Evolutionary conservation across 2,329 filamentous ascomycete genomes (phyloP), one percentile per base, ranked within the genome.

Genomic region (Aspergillus pseudoviridinutans): DNA sequence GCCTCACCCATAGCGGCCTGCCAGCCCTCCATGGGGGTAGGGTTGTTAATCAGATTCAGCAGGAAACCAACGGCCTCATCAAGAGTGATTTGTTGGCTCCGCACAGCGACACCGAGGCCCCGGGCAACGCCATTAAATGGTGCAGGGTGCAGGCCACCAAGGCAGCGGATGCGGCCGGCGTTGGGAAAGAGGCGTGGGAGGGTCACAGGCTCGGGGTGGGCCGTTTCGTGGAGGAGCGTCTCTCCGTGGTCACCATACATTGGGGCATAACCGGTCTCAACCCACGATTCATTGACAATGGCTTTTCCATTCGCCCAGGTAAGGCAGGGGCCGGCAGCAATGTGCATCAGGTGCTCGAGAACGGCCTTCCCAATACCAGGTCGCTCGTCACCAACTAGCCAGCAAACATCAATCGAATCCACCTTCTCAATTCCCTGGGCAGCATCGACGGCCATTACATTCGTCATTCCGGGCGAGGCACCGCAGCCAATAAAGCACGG

Each of bases 301-400:
- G 42, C 6, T 8, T 56, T 56, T 1, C 54, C 49, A 24, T 53
- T 50, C 3, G 32, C 55, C 61, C 61, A 63, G 47, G 61, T 63
- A 38, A 63, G 54, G 35, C 61, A 63, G n/a, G 57, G 55, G 4
- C 61, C 61, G 20, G 50, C 53, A 5, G 61, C 55, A 17, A 63
- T 63, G 22, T 63, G 59, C 54, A 63, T 59, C 42, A 61, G 53
- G 32, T 63, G 59, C 50, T 63, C 59, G 7, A 63, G 50, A 20
- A 63, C 61, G 7, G 57, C 61, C 49, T 61, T 63, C 12, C 61
- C 61, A 12, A 47, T 46, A 2, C 38, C 28, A 8, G 50, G 46
- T 4, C 58, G 56, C 50, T 61, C 61, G 20, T 63, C 61, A 49
- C 22, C 22, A 22, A 22, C 22, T 22, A 22, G 22, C 22, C 22